Evolutionary conservation across 2,329 filamentous ascomycete species (phyloP).

Genomic region (Magnaporthiopsis rhizophila): DNA sequence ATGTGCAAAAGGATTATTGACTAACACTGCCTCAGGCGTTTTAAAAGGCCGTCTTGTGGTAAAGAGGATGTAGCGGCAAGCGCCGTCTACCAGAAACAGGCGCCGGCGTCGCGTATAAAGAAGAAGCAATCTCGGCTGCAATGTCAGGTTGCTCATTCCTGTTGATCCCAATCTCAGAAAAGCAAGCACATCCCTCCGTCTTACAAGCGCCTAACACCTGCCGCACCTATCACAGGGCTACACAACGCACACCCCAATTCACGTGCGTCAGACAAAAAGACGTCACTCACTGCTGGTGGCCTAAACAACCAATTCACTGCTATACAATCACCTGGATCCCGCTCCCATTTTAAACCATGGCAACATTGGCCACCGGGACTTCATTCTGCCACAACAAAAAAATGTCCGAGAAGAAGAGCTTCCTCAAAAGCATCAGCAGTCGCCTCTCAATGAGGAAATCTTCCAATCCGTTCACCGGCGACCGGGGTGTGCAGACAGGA

Average conservation of each 20-base stretch:
- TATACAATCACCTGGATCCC: too few relatives aligned
- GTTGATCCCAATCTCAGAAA: too few relatives aligned
- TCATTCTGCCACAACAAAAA: neutral
- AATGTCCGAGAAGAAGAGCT: neutral
- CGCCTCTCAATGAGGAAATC: neutral
- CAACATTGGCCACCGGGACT: neutral
- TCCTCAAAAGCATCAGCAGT: neutral
- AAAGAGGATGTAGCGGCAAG: neutral
- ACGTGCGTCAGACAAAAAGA: too few relatives aligned
- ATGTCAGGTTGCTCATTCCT: neutral
- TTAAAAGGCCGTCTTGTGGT: neutral
- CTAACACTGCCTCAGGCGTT: too few relatives aligned
- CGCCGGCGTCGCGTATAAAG: neutral
- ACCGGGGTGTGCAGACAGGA: neutral
- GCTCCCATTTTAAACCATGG: neutral
- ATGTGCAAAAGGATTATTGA: too few relatives aligned
- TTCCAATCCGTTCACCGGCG: neutral
- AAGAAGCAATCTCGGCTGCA: neutral
- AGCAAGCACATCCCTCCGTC: too few relatives aligned
- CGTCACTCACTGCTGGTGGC: too few relatives aligned
- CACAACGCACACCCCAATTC: too few relatives aligned
- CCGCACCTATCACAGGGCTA: too few relatives aligned
- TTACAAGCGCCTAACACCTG: too few relatives aligned
- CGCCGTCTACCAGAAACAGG: too few relatives aligned
- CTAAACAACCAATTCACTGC: too few relatives aligned